Evolutionary conservation across 371 early-diverging fungal species (phyloP), one percentile per base, ranked within the genome.

Genomic region (Mucor saturninus): DNA sequence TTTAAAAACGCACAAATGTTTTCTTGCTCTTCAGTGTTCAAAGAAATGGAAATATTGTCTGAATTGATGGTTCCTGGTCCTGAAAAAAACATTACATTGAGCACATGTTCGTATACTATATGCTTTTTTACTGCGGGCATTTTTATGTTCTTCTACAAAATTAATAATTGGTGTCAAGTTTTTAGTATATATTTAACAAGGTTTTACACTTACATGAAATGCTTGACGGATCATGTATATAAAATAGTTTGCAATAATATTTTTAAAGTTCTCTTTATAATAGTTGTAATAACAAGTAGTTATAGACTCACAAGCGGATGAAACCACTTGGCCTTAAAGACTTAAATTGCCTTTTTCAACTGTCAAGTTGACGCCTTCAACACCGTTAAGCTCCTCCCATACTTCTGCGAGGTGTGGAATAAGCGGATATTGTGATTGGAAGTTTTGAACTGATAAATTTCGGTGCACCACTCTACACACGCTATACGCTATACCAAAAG

Each of bases 401-500:
- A 38, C 40, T 15, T 8, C 40, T 15, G 8, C 5, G 39, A 54
- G 26, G 7, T 13, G 11, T 1, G 54, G 2, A 9, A 54, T 6
- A n/a, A 13, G 13, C 1, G 54, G 54, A 39, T 54, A 54, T n/a
- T n/a, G 10, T 15, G 15, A 7, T 39, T 54, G 54, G 21, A 54
- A 15, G n/a, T 39, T 11, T 21, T 39, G 38, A 39, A 54, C 37
- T n/a, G 37, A n/a, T 5, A 54, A n/a, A 39, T 54, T 54, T 39
- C 4, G 13, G 37, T 57, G 38, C 15, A 45, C 39, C 21, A 45
- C 10, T 57, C 48, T 11, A 26, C 46, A 38, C 31, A 49, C 46
- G 8, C 46, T 39, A 28, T 54, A 49, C 46, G 8, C 46, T 39
- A 28, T 54, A 54, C 54, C 54, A 54, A 39, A 54, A 54, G 26